Evolutionary conservation across 352 stramenopile species (phyloP), one percentile per base, ranked within the genome.

Genomic region (Peronospora farinosa): DNA sequence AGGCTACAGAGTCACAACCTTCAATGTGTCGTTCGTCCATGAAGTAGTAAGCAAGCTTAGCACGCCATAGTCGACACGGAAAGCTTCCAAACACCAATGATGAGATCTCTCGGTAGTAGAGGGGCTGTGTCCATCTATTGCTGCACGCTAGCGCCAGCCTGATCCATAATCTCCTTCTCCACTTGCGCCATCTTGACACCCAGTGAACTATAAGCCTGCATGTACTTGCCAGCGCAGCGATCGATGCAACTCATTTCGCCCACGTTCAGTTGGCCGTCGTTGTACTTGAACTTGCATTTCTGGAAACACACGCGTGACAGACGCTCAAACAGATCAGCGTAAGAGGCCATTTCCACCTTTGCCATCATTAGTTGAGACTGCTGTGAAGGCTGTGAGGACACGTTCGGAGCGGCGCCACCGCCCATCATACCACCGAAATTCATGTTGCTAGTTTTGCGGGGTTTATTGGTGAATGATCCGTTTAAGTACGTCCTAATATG

Each of bases 161-260:
- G 63, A 33, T 80, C 74, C 72, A 91, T 86, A 55, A 94, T 89
- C 42, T 92, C 78, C 70, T 98, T 87, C 72, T 98, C 96, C 13
- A 97, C 89, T 60, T 96, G 86, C 60, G 97, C 88, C 68, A 98
- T 87, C 51, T 97, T 95, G 57, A 93, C 74, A 37, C 93, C 92
- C 38, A 98, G 77, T 38, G 92, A 84, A 63, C 96, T 92, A 63
- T 98, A 96, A 25, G 91, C 77, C 65, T 99, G 90, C 74, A 98
- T 92, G 77, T 98, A 99, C 74, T 98, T 98, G 51, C 88, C 79
- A 27, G 97, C 89, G 66, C 96, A 99, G 59, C 96, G 88, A 80
- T 99, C 96, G 52, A 97, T 95, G 75, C 96, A 99, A 66, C 77
- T 96, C 93, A 98, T 98, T 79, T 99, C 96, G 59, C 95, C 96